Base-by-base conservation (phyloP, 2,329 filamentous ascomycete species). In the Exophiala dermatitidis region DNA sequence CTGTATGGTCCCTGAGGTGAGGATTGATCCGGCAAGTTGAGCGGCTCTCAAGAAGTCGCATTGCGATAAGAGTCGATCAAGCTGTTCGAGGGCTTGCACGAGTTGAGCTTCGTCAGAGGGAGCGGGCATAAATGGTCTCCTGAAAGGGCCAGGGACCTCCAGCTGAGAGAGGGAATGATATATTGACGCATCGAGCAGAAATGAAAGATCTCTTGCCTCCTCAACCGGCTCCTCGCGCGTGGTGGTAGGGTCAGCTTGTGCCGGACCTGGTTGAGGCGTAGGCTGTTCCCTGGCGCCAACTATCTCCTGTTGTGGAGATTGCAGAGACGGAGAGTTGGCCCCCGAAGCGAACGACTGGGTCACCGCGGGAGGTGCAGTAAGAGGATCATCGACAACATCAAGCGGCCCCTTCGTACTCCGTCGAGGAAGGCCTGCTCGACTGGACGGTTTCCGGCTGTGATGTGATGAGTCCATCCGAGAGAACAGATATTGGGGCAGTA, bases 41-140 rank as follows among this genome's bases (percentile, higher is more conserved):
- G 89, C 89, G 5, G 88, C 88, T 10, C 83, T 81, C 55, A 90
- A 82, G 71, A 91, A 96, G 67, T 93, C 85, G 46, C 90, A 88
- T 1, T 76, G 72, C 0, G 78, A 71, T 4, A 96, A 73, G 2
- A 96, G 80, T 1, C 78, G 76, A 12, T 81, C 73, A 31, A 96
- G 78, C 2, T 62, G 64, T 33, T 62, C 54, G 28, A 74, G 64
- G 41, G 65, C 66, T 4, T 66, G 60, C 3, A 63, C 57, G 19
- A 74, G 57, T 0, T 86, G 75, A 0, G 85, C 81, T 30, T 81
- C 77, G 0, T 81, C 72, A 1, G 75, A 68, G 1, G 88, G 84
- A n/a, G 53, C 53, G 59, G 84, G 81, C 57, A 83, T 76, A 19
- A 81, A 69, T 0, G 87, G 80, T 59, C 80, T 80, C 56, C 87